Evolutionary conservation across 495 filamentous ascomycete genomes (phyloP).

Genomic region (Elasticomyces elasticus): DNA sequence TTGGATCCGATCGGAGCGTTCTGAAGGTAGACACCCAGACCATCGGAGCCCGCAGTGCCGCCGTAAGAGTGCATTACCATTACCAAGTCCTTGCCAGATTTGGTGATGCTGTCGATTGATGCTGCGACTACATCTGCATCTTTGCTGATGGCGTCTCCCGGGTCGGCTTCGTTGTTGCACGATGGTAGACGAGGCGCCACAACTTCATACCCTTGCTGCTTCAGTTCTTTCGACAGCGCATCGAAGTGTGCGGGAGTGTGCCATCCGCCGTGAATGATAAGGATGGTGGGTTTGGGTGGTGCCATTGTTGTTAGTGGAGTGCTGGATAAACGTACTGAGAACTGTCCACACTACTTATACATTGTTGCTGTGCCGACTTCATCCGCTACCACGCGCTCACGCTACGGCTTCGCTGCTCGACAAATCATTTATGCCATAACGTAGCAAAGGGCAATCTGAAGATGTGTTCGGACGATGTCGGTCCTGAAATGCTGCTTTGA

Average conservation of each 20-base stretch:
- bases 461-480: too few species aligned
- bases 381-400: too few species aligned
- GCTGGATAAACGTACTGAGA: too few species aligned
- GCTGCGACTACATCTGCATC: not conserved
- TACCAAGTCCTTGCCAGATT: not conserved
- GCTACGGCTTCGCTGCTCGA: too few species aligned
- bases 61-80: constrained; percentile 5
- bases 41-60: not conserved
- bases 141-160: not conserved
- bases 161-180: not conserved
- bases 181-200: not conserved
- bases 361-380: too few species aligned
- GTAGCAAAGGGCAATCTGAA: too few species aligned
- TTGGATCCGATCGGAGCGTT: not conserved
- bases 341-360: too few species aligned
- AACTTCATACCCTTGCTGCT: not conserved
- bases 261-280: not conserved
- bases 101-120: not conserved
- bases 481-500: too few species aligned
- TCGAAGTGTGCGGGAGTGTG: not conserved
- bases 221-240: not conserved
- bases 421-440: too few species aligned
- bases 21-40: not conserved
- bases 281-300: not conserved
- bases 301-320: too few species aligned